Conservation (phyloP, 2,329 filamentous ascomycete species). For the Alternaria tenuissima region DNA sequence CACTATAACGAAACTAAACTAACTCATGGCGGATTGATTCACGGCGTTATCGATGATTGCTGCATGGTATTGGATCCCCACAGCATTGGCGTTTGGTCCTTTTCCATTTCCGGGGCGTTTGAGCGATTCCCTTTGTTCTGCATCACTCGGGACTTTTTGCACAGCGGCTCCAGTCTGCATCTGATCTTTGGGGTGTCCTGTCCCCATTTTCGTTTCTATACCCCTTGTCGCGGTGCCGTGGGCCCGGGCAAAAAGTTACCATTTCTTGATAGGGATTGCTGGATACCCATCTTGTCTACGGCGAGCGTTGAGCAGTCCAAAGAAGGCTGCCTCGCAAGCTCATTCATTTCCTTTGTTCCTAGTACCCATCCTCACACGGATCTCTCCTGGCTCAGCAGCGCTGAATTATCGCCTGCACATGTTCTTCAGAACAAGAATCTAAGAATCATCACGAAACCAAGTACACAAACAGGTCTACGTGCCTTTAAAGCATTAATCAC, state of each 20-base stretch:
- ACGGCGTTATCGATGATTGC: slow-evolving; percentile 49
- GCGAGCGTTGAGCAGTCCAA: slow-evolving; percentile 36
- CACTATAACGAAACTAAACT: slow-evolving; percentile 43
- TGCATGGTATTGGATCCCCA: slow-evolving; percentile 43
- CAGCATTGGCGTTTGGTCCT: slow-evolving; percentile 46
- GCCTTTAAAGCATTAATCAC: slow-evolving; percentile 34
- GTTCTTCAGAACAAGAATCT: slow-evolving; percentile 38
- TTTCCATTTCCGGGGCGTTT: slow-evolving; percentile 46
- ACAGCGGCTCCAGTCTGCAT: slow-evolving; percentile 31
- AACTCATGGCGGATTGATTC: slow-evolving; percentile 46
- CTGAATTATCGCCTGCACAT: slow-evolving; percentile 39
- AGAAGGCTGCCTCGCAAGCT: slow-evolving; percentile 40
- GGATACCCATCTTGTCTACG: slow-evolving; percentile 39
- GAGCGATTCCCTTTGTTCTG: slow-evolving; percentile 45
- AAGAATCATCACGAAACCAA: slow-evolving; percentile 45
- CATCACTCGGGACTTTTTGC: slow-evolving; percentile 35
- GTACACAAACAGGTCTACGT: slow-evolving; percentile 43
- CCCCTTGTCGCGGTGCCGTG: slow-evolving; percentile 30
- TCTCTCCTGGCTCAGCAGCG: slow-evolving; percentile 40
- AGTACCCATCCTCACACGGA: slow-evolving; percentile 44
- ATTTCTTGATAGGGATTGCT: slow-evolving; percentile 37
- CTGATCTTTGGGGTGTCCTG: slow-evolving; percentile 29
- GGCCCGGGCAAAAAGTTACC: slow-evolving; percentile 33
- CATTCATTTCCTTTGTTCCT: slow-evolving; percentile 47
- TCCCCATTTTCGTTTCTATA: slow-evolving; percentile 45